Conservation (phyloP, 345 rosid genomes). For the Lumnitzera racemosa region DNA sequence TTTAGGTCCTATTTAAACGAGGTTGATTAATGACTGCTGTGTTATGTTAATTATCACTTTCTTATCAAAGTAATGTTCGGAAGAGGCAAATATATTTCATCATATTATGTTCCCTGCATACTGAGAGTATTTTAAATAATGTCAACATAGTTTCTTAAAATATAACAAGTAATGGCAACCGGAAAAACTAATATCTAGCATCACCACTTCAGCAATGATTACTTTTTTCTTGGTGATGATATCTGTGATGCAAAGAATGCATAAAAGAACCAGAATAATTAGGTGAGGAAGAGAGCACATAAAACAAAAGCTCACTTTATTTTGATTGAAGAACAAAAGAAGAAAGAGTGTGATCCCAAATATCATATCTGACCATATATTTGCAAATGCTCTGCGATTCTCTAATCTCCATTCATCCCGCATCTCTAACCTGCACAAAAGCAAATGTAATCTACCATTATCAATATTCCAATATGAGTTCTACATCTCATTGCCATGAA, state of each 20-base stretch:
- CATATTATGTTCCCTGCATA: too few relatives aligned
- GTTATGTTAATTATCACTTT: too few relatives aligned
- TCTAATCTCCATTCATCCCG: conserved; percentile 83
- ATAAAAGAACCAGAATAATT: background rate
- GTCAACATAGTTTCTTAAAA: too few relatives aligned
- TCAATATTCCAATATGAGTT: background rate
- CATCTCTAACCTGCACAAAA: conserved; percentile 47
- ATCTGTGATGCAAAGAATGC: background rate
- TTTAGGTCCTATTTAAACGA: too few relatives aligned
- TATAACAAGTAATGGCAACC: too few relatives aligned
- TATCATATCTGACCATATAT: conserved; percentile 89
- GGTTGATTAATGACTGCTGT: too few relatives aligned
- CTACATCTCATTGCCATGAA: background rate
- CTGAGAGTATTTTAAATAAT: too few relatives aligned
- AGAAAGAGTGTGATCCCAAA: conserved; percentile 79
- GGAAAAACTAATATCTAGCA: background rate
- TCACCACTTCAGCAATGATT: background rate
- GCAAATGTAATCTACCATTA: too few relatives aligned
- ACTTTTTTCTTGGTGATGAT: too few relatives aligned
- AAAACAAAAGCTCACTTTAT: conserved; percentile 41
- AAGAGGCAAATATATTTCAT: too few relatives aligned
- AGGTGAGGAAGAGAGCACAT: background rate
- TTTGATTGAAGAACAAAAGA: conserved; percentile 79
- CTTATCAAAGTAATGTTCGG: too few relatives aligned
- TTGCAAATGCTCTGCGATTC: conserved; percentile 86